A percentile compares a stretch with the other conserved stretches of the same genome.
phyloP scores from a whole-genome alignment of 2,329 filamentous ascomycete genomes.

The Epicoccum sorghinum region DNA sequence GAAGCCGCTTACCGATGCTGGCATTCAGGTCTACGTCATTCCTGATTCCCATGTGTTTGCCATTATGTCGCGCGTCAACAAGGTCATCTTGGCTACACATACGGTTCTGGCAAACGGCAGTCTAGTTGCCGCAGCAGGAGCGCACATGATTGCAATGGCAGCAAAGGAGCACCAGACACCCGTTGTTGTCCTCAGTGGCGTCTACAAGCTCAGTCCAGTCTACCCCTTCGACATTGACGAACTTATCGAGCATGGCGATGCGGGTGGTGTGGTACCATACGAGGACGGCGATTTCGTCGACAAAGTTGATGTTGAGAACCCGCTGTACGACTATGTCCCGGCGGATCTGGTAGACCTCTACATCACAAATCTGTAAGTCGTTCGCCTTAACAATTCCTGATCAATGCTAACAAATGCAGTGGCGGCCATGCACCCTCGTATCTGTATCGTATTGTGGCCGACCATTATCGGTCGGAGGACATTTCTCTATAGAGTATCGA shows the following conservation, averaged over 20 bases:
- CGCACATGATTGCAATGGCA: slow-evolving; percentile 80
- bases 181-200: slow-evolving; percentile 85
- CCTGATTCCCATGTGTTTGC: slow-evolving; percentile 86
- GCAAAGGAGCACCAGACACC: slow-evolving; percentile 82
- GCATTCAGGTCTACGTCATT: slow-evolving; percentile 82
- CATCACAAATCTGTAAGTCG: slow-evolving; percentile 79
- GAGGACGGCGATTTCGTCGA: slow-evolving; percentile 81
- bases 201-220: slow-evolving; percentile 92
- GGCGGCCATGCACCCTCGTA: slow-evolving; percentile 73
- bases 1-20: slow-evolving; percentile 79
- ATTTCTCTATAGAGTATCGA: slow-evolving; percentile 56
- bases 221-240: slow-evolving; percentile 83
- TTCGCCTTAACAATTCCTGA: slow-evolving; percentile 14
- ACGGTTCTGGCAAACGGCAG: slow-evolving; percentile 88
- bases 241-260: slow-evolving; percentile 85
- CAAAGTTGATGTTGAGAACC: slow-evolving; percentile 77
- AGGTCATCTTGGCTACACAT: slow-evolving; percentile 88
- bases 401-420: slow-evolving; percentile 47
- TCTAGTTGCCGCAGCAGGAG: slow-evolving; percentile 83
- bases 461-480: slow-evolving; percentile 78
- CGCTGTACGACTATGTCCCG: slow-evolving; percentile 81
- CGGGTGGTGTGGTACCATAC: slow-evolving; percentile 76
- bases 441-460: slow-evolving; percentile 73
- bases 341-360: slow-evolving; percentile 78
- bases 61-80: slow-evolving; percentile 94